Conservation (phyloP, 1,284 basidiomycete species). For the Tremellales sp. region DNA sequence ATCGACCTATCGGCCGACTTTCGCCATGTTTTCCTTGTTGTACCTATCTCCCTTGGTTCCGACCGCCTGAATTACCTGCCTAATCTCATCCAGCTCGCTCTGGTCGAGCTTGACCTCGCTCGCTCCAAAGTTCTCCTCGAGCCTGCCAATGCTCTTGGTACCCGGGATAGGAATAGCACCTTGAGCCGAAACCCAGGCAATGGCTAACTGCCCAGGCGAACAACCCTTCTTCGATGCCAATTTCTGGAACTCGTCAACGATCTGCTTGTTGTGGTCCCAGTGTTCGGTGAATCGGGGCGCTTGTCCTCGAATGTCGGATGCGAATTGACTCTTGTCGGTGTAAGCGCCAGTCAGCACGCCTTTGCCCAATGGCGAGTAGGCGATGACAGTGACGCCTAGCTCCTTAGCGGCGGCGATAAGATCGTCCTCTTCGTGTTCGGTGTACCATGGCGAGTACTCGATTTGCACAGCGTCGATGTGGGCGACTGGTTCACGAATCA, state of each 20-base stretch:
- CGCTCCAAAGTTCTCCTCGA: slow-evolving; percentile 46
- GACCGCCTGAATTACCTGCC: slow-evolving; percentile 29
- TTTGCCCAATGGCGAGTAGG: slow-evolving; percentile 45
- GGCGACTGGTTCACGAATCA: slow-evolving; percentile 25
- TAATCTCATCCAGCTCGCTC: slow-evolving; percentile 38
- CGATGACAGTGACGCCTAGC: slow-evolving; percentile 46
- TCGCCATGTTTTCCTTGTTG: slow-evolving; percentile 3
- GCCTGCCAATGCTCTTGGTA: slow-evolving; percentile 27
- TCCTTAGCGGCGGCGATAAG: slow-evolving; percentile 46
- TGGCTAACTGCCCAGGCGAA: slow-evolving; percentile 45
- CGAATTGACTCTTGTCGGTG: slow-evolving; percentile 7
- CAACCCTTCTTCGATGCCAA: slow-evolving; percentile 41
- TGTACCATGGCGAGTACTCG: slow-evolving; percentile 51
- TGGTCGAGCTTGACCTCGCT: slow-evolving; percentile 28
- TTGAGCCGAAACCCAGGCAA: slow-evolving; percentile 51
- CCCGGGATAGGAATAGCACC: slow-evolving; percentile 49
- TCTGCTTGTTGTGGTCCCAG: slow-evolving; percentile 40
- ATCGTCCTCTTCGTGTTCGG: slow-evolving; percentile 47
- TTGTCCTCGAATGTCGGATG: slow-evolving; percentile 30
- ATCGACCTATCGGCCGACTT: background rate
- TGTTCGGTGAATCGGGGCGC: slow-evolving; percentile 43
- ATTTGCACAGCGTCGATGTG: slow-evolving; percentile 50
- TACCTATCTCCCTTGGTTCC: slow-evolving; percentile 16
- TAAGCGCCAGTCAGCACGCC: slow-evolving; percentile 47
- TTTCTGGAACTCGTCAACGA: slow-evolving; percentile 30